Evolutionary conservation across 2,329 filamentous ascomycete genomes (phyloP), one percentile per base, ranked within the genome.

Genomic region (Tothia fuscella): DNA sequence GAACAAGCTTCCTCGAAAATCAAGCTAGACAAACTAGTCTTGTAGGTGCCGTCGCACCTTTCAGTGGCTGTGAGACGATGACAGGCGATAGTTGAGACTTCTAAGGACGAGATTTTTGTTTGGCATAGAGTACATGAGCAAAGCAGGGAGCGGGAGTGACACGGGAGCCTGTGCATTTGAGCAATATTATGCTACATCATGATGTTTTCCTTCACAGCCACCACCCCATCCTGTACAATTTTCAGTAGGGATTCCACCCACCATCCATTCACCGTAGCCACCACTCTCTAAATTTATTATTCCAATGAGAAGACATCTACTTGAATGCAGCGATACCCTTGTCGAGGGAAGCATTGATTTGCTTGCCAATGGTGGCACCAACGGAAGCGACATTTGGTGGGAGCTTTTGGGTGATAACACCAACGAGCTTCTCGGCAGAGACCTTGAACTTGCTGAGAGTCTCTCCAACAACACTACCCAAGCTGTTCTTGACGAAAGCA

Each of bases 291-390:
- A 13, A 3, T 17, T 21, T 20, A 17, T 12, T 7, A 13, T 20
- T 12, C 20, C 33, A 20, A 36, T 14, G 20, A 36, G 17, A 12
- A 21, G 17, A 5, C 3, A 24, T 36, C 16, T 36, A 39, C 37
- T 39, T 39, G 37, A 19, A 39, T n/a, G 26, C 37, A 6, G 37
- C 37, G 17, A 39, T 28, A n/a, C 37, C 37, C 37, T 29, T 39
- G 37, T 39, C 37, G 24, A 39, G 22, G 13, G 37, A 28, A 29
- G 37, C 37, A 12, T 39, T 39, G 24, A 39, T 30, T 25, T 39
- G 37, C 37, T 39, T 39, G n/a, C 37, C 37, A 28, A 39, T 30
- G 6, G 37, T 30, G 5, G 6, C 24, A 3, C 37, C 37, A 9
- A 30, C 37, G 14, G 24, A 17, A 3, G 37, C 24, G 9, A 39